Base-by-base conservation (phyloP, 2,329 filamentous ascomycete genomes). In the Paracoccidioides lutzii region DNA sequence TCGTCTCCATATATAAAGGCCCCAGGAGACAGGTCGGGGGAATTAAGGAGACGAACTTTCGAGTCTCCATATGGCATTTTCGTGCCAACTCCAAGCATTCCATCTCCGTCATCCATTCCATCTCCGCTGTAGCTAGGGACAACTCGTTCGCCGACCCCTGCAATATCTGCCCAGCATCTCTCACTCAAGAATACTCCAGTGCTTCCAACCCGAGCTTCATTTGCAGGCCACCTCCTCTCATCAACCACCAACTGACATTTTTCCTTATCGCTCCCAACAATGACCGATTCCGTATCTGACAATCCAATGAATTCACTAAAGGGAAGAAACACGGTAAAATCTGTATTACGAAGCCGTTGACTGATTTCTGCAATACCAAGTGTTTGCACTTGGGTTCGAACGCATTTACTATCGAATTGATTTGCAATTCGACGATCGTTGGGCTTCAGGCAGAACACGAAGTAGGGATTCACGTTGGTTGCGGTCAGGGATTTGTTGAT, bases 341-440 rank as follows among this genome's bases (percentile, higher is more conserved):
- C 93, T 0, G 91, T 91, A 55, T 91, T 91, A 52, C 90, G 83
- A 42, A 98, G 78, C 22, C 93, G 81, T 67, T 96, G 90, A 67
- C 90, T 95, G 69, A 98, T 96, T 68, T 98, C 93, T 0, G 90
- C 90, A 65, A 98, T 95, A 37, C 93, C 93, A 62, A 97, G 88
- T 0, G 90, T 95, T 67, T 97, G 91, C 1, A 98, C 81, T 68
- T 98, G 93, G 9, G 87, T 88, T 3, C 93, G 84, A 28, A 98
- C 93, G 68, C 93, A 98, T 71, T 97, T 97, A 79, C 90, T 96
- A 71, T 98, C 93, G 64, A 97, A 98, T 66, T 98, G 93, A 63
- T 98, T 98, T 59, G 93, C 91, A 62, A 98, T 98, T 52, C 93
- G 84, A 54, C 93, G 82, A 68, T 98, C 93, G 63, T 98, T 98